These are phyloP conservation scores for Novymonas esmeraldas DNA, from an alignment of 208 protist genomes.

Conservation along the genomic window DNA sequence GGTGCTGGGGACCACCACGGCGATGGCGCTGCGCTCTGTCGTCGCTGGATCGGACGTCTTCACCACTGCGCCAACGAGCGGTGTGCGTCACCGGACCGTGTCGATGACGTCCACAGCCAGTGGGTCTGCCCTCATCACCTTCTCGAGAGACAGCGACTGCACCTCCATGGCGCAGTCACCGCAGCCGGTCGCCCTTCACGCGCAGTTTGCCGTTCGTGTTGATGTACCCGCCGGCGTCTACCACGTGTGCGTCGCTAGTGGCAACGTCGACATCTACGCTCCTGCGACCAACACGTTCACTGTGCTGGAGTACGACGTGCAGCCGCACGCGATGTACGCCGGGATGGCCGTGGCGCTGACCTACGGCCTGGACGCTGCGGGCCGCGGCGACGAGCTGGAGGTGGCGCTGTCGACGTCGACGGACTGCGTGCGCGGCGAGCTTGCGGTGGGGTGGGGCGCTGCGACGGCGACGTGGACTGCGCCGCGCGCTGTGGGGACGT, in stretches of 20 bases:
- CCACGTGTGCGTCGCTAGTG: background rate
- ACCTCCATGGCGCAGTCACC: slow-evolving; percentile 4
- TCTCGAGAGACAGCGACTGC: background rate
- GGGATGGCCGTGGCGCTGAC: background rate
- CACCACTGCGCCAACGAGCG: background rate
- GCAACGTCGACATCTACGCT: background rate
- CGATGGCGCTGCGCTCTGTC: background rate
- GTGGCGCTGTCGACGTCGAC: background rate
- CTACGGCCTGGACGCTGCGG: background rate
- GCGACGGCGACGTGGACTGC: slow-evolving; percentile 20
- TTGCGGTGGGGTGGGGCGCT: background rate
- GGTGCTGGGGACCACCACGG: background rate
- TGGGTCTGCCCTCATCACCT: background rate
- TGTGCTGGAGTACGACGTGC: slow-evolving; percentile 17
- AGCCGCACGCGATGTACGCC: slow-evolving; percentile 12
- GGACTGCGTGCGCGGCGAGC: background rate
- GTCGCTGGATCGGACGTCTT: background rate
- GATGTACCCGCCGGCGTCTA: background rate
- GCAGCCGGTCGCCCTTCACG: background rate
- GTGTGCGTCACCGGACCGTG: slow-evolving; percentile 12
- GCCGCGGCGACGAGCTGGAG: background rate
- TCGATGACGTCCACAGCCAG: slow-evolving; percentile 1
- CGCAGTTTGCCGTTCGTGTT: slow-evolving; percentile 1
- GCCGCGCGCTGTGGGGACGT: slow-evolving; percentile 20
- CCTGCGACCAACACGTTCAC: slow-evolving; percentile 5